A percentile compares a stretch with the other conserved stretches of the same genome.
These are phyloP conservation scores for Hyphopichia burtonii DNA, from an alignment of 1,139 yeast genomes.

Conservation along the genomic window DNA sequence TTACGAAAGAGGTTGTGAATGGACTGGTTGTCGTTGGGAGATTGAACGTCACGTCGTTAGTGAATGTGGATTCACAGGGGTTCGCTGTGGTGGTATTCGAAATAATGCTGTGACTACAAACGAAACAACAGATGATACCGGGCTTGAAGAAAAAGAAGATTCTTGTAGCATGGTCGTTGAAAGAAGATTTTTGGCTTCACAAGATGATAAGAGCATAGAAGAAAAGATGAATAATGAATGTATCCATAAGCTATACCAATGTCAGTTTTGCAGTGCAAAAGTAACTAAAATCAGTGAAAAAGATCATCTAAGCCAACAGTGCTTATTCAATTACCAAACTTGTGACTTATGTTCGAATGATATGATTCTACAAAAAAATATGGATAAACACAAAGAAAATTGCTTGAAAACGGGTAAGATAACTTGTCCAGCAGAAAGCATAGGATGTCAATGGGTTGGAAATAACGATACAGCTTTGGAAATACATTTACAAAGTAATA, in stretches of 20 bases:
- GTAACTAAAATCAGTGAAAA: constrained; percentile 31
- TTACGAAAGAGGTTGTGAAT: constrained; percentile 52
- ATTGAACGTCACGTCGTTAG: constrained; percentile 49
- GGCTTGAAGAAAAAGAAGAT: constrained; percentile 6
- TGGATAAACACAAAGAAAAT: constrained; percentile 34
- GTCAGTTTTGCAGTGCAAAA: constrained; percentile 37
- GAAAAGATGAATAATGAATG: constrained; percentile 16
- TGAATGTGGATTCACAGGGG: constrained; percentile 54
- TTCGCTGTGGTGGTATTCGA: constrained; percentile 39
- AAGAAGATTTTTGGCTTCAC: constrained; percentile 15
- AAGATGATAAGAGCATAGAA: not conserved
- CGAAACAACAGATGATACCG: constrained; percentile 6
- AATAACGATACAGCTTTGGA: constrained; percentile 39
- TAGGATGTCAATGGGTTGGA: constrained; percentile 45
- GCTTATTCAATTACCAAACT: constrained; percentile 38
- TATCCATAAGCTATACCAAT: constrained; percentile 36
- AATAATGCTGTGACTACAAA: constrained; percentile 4
- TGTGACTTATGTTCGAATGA: constrained; percentile 44
- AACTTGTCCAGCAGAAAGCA: constrained; percentile 39
- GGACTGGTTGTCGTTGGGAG: constrained; percentile 63
- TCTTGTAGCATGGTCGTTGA: constrained; percentile 19
- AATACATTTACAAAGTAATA: constrained; percentile 31
- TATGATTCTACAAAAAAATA: constrained; percentile 34
- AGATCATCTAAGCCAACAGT: constrained; percentile 37
- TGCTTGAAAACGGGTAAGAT: constrained; percentile 33